These are phyloP conservation scores for Kwoniella dejecticola DNA, from an alignment of 768 basidiomycete species.

Conservation along the genomic window DNA sequence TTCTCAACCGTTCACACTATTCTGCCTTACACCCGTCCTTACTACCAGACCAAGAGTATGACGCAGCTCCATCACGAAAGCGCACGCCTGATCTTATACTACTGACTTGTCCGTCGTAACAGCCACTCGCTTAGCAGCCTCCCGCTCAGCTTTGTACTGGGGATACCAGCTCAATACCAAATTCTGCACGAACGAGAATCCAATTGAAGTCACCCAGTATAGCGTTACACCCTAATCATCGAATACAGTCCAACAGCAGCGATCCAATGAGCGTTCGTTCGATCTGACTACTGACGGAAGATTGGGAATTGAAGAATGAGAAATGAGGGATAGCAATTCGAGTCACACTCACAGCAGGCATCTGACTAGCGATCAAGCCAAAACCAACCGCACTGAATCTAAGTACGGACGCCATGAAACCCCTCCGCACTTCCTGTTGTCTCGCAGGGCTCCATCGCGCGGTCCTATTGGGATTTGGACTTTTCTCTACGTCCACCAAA, in stretches of 20 bases:
- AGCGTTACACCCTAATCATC: constrained; percentile 50
- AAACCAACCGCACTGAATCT: constrained; percentile 50
- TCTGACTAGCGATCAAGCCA: constrained; percentile 53
- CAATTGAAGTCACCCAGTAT: constrained; percentile 56
- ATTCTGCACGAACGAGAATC: constrained; percentile 54
- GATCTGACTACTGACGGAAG: not conserved
- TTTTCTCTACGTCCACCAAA: not conserved
- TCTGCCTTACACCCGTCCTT: too few relatives aligned
- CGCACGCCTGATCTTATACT: too few relatives aligned
- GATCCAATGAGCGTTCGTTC: not conserved
- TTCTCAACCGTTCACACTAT: too few relatives aligned
- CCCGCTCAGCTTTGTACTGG: constrained; percentile 11
- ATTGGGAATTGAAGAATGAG: not conserved
- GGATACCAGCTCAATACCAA: constrained; percentile 32
- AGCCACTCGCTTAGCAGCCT: constrained; percentile 5
- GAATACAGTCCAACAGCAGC: not conserved
- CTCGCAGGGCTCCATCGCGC: constrained; percentile 9
- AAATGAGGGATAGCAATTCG: constrained; percentile 5
- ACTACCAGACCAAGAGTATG: too few relatives aligned
- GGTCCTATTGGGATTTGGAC: too few relatives aligned
- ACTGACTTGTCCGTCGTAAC: not conserved
- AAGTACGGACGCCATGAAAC: constrained; percentile 43
- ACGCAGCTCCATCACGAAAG: too few relatives aligned
- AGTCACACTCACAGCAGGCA: constrained; percentile 56
- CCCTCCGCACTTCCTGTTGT: constrained; percentile 29